These are phyloP conservation scores for Rhinocladiella mackenziei DNA, from an alignment of 2,329 filamentous ascomycete species.

Conservation along the genomic window DNA sequence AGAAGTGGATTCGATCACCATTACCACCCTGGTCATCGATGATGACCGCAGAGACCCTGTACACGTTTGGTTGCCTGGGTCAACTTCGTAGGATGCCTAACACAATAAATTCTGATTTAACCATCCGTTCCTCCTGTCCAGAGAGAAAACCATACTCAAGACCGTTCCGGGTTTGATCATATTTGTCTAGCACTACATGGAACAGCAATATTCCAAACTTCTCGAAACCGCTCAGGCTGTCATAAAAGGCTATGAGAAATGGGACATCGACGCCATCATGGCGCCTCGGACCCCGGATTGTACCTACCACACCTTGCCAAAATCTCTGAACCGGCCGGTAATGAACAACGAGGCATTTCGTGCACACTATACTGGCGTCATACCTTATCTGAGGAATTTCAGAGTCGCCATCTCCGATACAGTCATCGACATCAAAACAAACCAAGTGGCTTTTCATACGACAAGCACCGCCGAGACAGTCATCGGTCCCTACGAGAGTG, in stretches of 20 bases:
- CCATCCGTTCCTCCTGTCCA: too few relatives aligned
- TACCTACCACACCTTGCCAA: not conserved
- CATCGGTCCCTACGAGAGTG: not conserved
- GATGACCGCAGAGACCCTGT: too few relatives aligned
- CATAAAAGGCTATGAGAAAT: not conserved
- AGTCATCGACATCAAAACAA: not conserved
- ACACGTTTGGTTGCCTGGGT: too few relatives aligned
- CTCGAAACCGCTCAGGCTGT: conserved; percentile 1
- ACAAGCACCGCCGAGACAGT: not conserved
- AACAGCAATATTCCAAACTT: not conserved
- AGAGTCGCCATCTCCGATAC: not conserved
- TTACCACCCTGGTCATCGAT: too few relatives aligned
- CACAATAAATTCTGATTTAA: too few relatives aligned
- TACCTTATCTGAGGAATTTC: not conserved
- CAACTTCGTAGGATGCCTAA: too few relatives aligned
- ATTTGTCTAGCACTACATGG: too few relatives aligned
- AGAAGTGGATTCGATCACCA: too few relatives aligned
- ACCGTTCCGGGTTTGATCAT: too few relatives aligned
- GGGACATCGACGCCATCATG: conserved; percentile 4
- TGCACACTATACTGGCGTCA: not conserved
- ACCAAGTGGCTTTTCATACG: not conserved
- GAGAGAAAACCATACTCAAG: too few relatives aligned
- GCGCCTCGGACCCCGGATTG: not conserved
- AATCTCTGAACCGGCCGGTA: not conserved
- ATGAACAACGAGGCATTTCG: not conserved